phyloP scores from a whole-genome alignment of 768 basidiomycete genomes.

The Trametes villosa region DNA sequence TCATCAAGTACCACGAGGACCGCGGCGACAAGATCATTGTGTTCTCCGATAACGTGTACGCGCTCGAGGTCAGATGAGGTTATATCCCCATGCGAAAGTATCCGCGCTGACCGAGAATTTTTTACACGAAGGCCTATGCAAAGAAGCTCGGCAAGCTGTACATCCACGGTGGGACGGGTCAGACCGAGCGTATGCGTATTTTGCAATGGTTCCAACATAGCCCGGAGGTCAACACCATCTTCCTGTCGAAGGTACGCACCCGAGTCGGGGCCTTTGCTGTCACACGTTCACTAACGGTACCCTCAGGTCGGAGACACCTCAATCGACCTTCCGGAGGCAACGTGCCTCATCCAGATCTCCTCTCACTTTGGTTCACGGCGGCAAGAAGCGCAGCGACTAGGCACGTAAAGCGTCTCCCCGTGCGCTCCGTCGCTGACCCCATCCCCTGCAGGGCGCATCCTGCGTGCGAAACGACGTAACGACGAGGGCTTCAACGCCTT shows the following conservation, averaged over 20 bases:
- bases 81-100: background rate
- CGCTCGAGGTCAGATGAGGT: constrained; percentile 77
- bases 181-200: constrained; percentile 94
- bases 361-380: constrained; percentile 98
- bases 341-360: constrained; percentile 98
- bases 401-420: constrained; percentile 45
- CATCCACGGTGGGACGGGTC: constrained; percentile 95
- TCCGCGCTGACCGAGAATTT: background rate
- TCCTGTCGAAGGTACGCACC: constrained; percentile 76
- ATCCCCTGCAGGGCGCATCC: constrained; percentile 93
- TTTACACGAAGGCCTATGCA: constrained; percentile 75
- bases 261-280: background rate
- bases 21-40: constrained; percentile 99
- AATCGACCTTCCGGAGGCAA: constrained; percentile 98
- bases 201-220: constrained; percentile 95
- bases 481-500: constrained; percentile 99
- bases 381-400: constrained; percentile 96
- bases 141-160: constrained; percentile 92
- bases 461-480: constrained; percentile 95
- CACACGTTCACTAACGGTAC: background rate
- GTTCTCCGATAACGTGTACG: constrained; percentile 98
- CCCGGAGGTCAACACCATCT: constrained; percentile 96
- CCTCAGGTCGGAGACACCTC: constrained; percentile 94
- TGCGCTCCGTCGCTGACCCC: background rate
- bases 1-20: constrained; percentile 97